Conservation (phyloP, 2,329 filamentous ascomycete species). For the Epichloe brachyelytri region DNA sequence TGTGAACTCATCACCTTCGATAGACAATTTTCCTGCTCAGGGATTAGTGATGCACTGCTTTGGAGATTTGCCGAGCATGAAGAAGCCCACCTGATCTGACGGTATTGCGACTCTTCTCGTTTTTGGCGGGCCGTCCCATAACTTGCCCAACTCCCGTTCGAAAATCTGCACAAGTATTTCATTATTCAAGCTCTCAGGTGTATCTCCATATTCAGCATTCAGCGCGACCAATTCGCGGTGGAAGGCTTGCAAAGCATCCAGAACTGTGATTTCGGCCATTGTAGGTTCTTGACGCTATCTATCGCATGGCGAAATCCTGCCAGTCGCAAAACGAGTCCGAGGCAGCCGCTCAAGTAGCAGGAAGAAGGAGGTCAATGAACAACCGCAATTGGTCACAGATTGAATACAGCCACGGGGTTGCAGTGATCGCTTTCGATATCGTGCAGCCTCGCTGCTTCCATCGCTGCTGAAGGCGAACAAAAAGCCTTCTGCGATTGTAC, state of each 20-base stretch:
- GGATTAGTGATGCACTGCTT: conserved; percentile 7
- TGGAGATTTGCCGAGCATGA: background rate
- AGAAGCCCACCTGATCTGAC: conserved; percentile 49
- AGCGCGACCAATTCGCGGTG: conserved; percentile 74
- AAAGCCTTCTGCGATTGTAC: conserved; percentile 10
- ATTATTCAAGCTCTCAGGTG: conserved; percentile 55
- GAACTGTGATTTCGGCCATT: conserved; percentile 63
- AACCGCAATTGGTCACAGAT: conserved; percentile 7
- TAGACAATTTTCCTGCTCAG: conserved; percentile 56
- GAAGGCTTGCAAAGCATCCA: conserved; percentile 70
- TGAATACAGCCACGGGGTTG: conserved; percentile 5
- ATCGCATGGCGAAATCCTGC: conserved; percentile 30
- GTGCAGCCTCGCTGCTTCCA: conserved; percentile 20
- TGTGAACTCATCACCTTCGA: conserved; percentile 61
- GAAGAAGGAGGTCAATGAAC: background rate
- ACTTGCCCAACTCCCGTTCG: conserved; percentile 58
- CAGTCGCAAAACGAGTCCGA: background rate
- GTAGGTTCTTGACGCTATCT: conserved; percentile 30
- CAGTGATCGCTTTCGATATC: conserved; percentile 12
- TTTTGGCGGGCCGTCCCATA: conserved; percentile 64
- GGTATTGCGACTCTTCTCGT: conserved; percentile 58
- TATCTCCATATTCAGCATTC: conserved; percentile 49
- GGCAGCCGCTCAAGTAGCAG: background rate
- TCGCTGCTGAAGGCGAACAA: conserved; percentile 9
- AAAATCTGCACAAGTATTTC: conserved; percentile 58